These are phyloP conservation scores for Fusarium circinatum DNA, from an alignment of 2,329 filamentous ascomycete genomes.

Conservation along the genomic window DNA sequence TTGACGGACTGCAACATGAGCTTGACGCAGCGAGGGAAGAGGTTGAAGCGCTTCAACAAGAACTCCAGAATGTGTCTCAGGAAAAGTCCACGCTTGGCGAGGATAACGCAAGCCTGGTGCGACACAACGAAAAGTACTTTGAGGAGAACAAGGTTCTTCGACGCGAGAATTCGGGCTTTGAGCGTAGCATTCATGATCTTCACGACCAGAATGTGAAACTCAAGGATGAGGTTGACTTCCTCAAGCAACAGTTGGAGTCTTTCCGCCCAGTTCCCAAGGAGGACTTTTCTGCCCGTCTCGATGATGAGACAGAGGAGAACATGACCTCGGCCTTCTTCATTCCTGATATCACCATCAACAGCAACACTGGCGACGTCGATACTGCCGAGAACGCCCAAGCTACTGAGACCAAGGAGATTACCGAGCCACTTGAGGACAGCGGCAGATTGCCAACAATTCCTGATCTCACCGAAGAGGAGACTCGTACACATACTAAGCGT, in stretches of 20 bases:
- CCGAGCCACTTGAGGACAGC: conserved; percentile 49
- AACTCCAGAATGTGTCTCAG: conserved; percentile 52
- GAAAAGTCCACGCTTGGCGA: conserved; percentile 59
- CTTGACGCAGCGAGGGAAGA: conserved; percentile 54
- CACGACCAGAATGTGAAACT: conserved; percentile 59
- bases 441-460: conserved; percentile 42
- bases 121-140: conserved; percentile 66
- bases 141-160: conserved; percentile 62
- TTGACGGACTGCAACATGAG: conserved; percentile 54
- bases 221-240: conserved; percentile 58
- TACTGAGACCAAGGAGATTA: conserved; percentile 47
- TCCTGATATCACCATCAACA: conserved; percentile 66
- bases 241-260: conserved; percentile 58
- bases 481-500: conserved; percentile 43
- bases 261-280: conserved; percentile 52
- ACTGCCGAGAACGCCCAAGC: conserved; percentile 46
- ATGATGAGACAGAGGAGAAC: conserved; percentile 59
- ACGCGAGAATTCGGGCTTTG: conserved; percentile 60
- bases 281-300: conserved; percentile 49
- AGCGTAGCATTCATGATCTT: conserved; percentile 57
- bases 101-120: conserved; percentile 63
- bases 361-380: conserved; percentile 43
- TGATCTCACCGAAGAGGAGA: conserved; percentile 46
- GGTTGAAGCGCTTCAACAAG: conserved; percentile 52
- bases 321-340: conserved; percentile 70